Evolutionary conservation across 345 rosid species (phyloP).

Genomic region (Mangifera indica): DNA sequence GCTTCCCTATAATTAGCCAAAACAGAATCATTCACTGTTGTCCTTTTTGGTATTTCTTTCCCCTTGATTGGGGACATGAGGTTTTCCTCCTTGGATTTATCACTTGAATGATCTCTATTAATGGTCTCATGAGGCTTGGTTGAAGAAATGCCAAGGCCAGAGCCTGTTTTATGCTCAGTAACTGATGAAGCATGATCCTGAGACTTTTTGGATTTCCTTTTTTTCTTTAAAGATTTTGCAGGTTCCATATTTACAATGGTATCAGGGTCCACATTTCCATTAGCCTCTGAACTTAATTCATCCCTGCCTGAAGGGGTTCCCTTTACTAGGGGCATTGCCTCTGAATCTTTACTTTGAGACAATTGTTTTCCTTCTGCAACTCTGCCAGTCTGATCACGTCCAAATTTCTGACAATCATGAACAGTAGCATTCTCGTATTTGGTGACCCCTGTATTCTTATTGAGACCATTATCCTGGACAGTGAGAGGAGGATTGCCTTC

Average conservation of each 20-base stretch:
- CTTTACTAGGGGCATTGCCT: not conserved
- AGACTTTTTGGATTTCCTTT: constrained; percentile 40
- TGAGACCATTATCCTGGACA: constrained; percentile 2
- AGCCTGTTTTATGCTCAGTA: constrained; percentile 21
- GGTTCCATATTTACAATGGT: constrained; percentile 14
- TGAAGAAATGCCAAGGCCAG: constrained; percentile 21
- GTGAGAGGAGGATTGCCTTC: constrained; percentile 5
- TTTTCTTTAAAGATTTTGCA: constrained; percentile 40
- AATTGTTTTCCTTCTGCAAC: constrained; percentile 19
- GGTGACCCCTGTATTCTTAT: constrained; percentile 7
- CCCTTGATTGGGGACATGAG: constrained; percentile 9
- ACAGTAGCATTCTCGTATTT: not conserved
- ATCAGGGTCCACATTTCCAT: constrained; percentile 9
- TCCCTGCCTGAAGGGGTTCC: not conserved
- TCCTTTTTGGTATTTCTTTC: constrained; percentile 20
- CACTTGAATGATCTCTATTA: constrained; percentile 23
- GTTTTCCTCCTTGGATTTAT: constrained; percentile 20
- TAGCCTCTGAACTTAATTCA: constrained; percentile 11
- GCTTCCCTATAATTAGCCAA: constrained; percentile 34
- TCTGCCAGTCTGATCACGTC: constrained; percentile 11
- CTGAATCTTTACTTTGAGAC: constrained; percentile 4
- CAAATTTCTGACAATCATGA: constrained; percentile 1
- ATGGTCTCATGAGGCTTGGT: constrained; percentile 19
- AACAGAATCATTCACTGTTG: constrained; percentile 14
- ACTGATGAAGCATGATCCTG: constrained; percentile 27